A percentile compares a stretch with the other conserved stretches of the same genome.
phyloP scores from a whole-genome alignment of 257 asterid species.

The Verbena officinalis region DNA sequence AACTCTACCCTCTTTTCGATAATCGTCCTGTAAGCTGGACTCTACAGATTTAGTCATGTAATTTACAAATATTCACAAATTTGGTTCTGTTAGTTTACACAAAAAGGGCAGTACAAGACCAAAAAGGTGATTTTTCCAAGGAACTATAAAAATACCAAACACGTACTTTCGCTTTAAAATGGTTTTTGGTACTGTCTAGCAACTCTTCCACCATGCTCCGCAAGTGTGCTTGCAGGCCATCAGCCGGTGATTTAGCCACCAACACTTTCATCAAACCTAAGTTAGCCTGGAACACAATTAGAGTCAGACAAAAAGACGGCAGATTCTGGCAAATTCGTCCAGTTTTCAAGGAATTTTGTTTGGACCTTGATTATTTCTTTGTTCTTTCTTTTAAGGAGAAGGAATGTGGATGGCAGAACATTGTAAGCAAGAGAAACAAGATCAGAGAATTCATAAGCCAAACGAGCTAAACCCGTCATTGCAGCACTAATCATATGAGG shows the following conservation, averaged over 20 bases:
- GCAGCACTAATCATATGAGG: constrained; percentile 98
- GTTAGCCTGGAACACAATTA: constrained; percentile 63
- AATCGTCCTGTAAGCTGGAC: no score
- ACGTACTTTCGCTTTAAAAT: constrained; percentile 88
- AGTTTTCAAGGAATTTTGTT: constrained; percentile 11
- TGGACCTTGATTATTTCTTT: constrained; percentile 82
- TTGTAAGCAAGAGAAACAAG: constrained; percentile 71
- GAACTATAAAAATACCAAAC: constrained; percentile 20
- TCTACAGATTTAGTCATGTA: no score
- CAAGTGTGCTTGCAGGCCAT: constrained; percentile 72
- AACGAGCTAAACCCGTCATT: constrained; percentile 91
- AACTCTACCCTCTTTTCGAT: no score
- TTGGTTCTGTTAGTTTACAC: no score
- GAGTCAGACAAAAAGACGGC: neutral
- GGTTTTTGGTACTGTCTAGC: constrained; percentile 81
- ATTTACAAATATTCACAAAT: no score
- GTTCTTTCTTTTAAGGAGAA: constrained; percentile 80
- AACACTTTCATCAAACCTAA: constrained; percentile 89
- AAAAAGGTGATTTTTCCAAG: no score
- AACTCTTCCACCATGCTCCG: constrained; percentile 77
- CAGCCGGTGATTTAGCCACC: constrained; percentile 86
- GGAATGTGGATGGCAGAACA: constrained; percentile 84
- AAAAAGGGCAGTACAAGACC: no score
- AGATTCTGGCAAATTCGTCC: constrained; percentile 16
- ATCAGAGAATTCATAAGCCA: constrained; percentile 93